phyloP scores from a whole-genome alignment of 345 rosid species.

The Aurinia saxatilis region DNA sequence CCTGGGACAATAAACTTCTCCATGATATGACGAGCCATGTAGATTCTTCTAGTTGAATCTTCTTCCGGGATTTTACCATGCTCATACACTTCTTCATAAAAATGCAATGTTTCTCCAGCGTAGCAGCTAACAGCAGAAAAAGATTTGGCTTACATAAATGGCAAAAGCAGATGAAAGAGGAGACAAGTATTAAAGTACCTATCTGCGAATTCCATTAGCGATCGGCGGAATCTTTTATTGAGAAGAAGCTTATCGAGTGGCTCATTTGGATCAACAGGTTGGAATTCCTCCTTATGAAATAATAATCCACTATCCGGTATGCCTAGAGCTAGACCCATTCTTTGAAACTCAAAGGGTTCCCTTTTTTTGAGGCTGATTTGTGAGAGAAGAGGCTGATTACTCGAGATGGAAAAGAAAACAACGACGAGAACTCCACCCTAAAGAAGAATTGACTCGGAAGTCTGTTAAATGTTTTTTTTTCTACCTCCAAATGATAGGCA shows the following conservation, averaged over 20 bases:
- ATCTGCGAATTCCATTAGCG: constrained; percentile 88
- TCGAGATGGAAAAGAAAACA: constrained; percentile 76
- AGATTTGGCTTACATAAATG: neutral
- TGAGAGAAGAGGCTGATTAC: constrained; percentile 74
- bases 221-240: constrained; percentile 63
- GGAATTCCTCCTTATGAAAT: constrained; percentile 41
- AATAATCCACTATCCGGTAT: constrained; percentile 81
- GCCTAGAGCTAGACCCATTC: constrained; percentile 86
- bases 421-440: constrained; percentile 67
- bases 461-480: neutral
- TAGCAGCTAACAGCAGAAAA: constrained; percentile 47
- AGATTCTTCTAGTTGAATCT: constrained; percentile 69
- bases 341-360: constrained; percentile 48
- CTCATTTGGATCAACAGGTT: constrained; percentile 47
- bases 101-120: constrained; percentile 91
- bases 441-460: neutral
- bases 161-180: neutral
- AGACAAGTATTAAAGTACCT: constrained; percentile 37
- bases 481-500: neutral
- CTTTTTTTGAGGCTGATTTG: constrained; percentile 79
- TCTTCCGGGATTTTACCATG: constrained; percentile 58
- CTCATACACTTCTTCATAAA: constrained; percentile 76
- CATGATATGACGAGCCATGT: constrained; percentile 84
- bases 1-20: constrained; percentile 76
- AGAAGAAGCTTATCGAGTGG: constrained; percentile 83